phyloP scores from a whole-genome alignment of 2,329 filamentous ascomycete species.

The Hymenoscyphus linearis region DNA sequence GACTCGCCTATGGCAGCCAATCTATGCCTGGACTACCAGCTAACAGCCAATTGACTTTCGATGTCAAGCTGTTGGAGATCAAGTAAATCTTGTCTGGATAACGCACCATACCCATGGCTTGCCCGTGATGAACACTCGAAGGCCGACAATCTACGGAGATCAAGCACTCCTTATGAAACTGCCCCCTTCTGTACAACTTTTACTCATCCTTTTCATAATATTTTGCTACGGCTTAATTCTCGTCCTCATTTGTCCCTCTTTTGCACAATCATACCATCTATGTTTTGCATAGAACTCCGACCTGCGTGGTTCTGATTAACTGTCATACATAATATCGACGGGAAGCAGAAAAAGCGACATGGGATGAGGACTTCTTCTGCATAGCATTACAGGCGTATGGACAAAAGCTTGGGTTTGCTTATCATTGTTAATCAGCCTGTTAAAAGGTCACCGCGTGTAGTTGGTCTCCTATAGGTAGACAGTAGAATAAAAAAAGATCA shows the following conservation, averaged over 20 bases:
- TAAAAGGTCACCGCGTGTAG: background rate
- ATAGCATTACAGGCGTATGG: constrained; percentile 31
- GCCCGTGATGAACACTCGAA: constrained; percentile 6
- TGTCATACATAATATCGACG: constrained; percentile 19
- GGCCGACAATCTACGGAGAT: constrained; percentile 15
- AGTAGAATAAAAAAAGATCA: background rate
- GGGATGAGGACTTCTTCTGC: constrained; percentile 30
- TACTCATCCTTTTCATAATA: constrained; percentile 18
- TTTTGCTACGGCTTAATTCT: constrained; percentile 17
- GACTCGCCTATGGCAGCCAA: constrained; percentile 86
- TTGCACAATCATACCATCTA: constrained; percentile 11
- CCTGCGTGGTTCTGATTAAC: constrained; percentile 28
- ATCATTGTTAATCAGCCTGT: background rate
- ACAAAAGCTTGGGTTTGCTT: constrained; percentile 23
- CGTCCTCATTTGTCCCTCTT: constrained; percentile 13
- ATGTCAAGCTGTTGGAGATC: constrained; percentile 80
- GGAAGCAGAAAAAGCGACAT: constrained; percentile 26
- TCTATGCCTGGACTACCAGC: constrained; percentile 76
- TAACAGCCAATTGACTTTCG: constrained; percentile 90
- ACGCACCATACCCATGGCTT: constrained; percentile 2
- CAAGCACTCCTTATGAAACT: constrained; percentile 15
- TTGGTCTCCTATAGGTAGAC: background rate
- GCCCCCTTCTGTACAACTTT: constrained; percentile 29
- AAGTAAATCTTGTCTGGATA: constrained; percentile 51
- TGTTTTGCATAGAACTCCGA: constrained; percentile 32